phyloP scores from a whole-genome alignment of 805 yeast genomes.

The Priceomyces fermenticarens region DNA sequence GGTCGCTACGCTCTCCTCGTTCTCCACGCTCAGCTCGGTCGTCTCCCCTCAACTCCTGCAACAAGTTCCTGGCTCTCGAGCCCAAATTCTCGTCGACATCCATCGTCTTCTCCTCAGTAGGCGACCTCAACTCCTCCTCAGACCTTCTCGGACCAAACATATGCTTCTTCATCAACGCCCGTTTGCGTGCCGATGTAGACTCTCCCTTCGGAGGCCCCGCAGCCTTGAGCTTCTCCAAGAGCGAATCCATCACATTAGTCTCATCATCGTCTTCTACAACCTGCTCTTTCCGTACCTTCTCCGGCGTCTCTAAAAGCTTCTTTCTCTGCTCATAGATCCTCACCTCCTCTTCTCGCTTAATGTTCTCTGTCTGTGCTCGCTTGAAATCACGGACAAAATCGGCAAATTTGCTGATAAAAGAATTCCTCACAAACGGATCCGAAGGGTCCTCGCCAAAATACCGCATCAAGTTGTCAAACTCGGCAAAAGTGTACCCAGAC shows the following conservation, averaged over 20 bases:
- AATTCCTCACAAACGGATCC: conserved; percentile 50
- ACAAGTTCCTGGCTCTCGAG: conserved; percentile 58
- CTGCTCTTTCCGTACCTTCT: conserved; percentile 21
- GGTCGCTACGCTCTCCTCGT: too few relatives aligned
- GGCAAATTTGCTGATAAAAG: conserved; percentile 61
- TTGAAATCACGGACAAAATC: conserved; percentile 60
- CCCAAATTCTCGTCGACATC: conserved; percentile 43
- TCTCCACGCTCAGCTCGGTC: background rate
- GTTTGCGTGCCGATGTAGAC: conserved; percentile 73
- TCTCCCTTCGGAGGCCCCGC: conserved; percentile 79
- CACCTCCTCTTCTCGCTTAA: conserved; percentile 65
- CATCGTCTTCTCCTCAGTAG: conserved; percentile 4
- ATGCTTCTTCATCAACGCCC: conserved; percentile 72
- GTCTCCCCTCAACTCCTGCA: conserved; percentile 54
- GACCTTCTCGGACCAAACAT: conserved; percentile 22
- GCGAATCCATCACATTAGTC: conserved; percentile 72
- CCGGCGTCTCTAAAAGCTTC: conserved; percentile 51
- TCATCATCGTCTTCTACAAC: conserved; percentile 39
- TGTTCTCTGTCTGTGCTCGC: conserved; percentile 62
- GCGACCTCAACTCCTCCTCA: conserved; percentile 5
- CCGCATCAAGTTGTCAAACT: conserved; percentile 57
- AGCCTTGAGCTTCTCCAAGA: conserved; percentile 82
- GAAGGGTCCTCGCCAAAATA: conserved; percentile 72
- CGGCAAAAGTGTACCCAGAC: conserved; percentile 46
- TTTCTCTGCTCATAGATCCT: conserved; percentile 74